Evolutionary conservation across 2,329 filamentous ascomycete genomes (phyloP).

Genomic region (Botryotinia convoluta): DNA sequence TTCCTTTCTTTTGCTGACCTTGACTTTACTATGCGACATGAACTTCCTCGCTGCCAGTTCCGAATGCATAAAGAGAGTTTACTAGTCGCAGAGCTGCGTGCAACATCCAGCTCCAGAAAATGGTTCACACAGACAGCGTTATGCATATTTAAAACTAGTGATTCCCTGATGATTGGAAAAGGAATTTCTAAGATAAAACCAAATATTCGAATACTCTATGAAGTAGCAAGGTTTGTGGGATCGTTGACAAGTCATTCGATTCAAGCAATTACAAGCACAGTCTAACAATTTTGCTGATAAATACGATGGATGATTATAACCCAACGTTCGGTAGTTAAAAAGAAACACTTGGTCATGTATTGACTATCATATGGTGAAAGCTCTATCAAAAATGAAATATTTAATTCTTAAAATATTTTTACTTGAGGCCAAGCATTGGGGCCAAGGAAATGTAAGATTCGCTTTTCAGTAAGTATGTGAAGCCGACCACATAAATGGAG

Average conservation of each 20-base stretch:
- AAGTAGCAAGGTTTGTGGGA: neutral
- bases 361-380: neutral
- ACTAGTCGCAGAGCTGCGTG: neutral
- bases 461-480: slow-evolving; percentile 20
- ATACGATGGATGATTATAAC: neutral
- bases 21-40: neutral
- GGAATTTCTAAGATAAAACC: neutral
- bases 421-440: neutral
- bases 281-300: neutral
- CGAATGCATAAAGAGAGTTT: neutral
- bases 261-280: neutral
- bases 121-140: neutral
- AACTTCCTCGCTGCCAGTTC: neutral
- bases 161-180: neutral
- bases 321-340: neutral
- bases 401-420: neutral
- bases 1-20: neutral
- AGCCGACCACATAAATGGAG: neutral
- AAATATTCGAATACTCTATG: neutral
- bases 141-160: neutral
- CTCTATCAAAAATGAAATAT: neutral
- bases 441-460: neutral
- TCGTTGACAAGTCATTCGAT: neutral
- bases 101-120: neutral
- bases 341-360: neutral